Conservation (phyloP, 208 protist genomes). For the Naegleria fowleri region DNA sequence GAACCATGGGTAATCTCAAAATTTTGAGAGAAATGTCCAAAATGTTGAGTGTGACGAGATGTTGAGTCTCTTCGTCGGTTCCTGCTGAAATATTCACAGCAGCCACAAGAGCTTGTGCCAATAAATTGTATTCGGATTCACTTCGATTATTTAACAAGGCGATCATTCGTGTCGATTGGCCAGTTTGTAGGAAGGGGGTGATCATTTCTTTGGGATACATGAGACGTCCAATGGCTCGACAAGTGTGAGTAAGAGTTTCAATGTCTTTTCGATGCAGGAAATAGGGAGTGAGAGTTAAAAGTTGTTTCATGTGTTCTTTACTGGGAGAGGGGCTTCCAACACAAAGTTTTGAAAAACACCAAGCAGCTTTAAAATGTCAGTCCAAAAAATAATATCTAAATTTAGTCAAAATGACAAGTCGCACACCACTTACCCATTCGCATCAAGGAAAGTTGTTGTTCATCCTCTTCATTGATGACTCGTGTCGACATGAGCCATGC, state of each 20-base stretch:
- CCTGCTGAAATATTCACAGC: not conserved
- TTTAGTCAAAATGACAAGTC: not conserved
- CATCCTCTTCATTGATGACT: not conserved
- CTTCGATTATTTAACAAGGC: not conserved
- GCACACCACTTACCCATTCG: not conserved
- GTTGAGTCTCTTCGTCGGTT: not conserved
- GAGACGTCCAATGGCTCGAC: not conserved
- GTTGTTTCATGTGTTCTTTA: not conserved
- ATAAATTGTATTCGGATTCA: not conserved
- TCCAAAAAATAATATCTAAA: no score
- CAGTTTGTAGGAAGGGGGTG: not conserved
- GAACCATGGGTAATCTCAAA: not conserved
- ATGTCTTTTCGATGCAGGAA: not conserved
- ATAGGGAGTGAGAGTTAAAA: not conserved
- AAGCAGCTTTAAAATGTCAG: not conserved
- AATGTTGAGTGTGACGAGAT: not conserved
- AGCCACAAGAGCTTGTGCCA: not conserved
- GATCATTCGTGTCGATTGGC: not conserved
- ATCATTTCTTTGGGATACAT: not conserved
- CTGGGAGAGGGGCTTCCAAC: not conserved
- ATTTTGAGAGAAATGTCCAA: not conserved
- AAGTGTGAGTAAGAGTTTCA: not conserved
- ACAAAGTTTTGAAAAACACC: not conserved
- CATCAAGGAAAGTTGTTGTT: not conserved
- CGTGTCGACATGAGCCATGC: not conserved